Base-by-base conservation (phyloP, 768 basidiomycete genomes). In the Leccinum truebloodii region DNA sequence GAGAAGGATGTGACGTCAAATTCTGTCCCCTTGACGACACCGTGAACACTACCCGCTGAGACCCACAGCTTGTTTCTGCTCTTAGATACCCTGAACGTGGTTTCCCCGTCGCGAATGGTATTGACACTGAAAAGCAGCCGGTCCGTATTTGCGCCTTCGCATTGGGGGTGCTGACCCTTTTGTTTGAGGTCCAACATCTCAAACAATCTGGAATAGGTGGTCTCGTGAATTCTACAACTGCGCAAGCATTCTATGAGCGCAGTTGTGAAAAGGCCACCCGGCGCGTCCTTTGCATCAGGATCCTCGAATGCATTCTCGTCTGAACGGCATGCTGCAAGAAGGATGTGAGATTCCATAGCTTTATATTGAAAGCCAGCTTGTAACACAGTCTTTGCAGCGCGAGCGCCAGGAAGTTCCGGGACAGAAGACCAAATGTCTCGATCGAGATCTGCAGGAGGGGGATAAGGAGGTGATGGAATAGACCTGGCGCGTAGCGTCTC, bases 261-360 rank as follows among this genome's bases (percentile, higher is more conserved):
- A 14, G 52, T 52, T 13, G 67, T 69, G 52, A 69, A 67, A 14
- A 69, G 41, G 13, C 67, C 67, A 2, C 60, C 68, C 5, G 65
- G 51, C 3, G 16, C 56, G 16, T 61, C 58, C 39, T 52, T 46
- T 0, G 41, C 55, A 9, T 10, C 20, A 26, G 60, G 59, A 24
- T 69, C 54, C 26, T 68, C 67, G 4, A 57, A 13, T 14, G 68
- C 67, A 4, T 2, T 0, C 6, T 69, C 65, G 2, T 54, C 60
- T 13, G 67, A 57, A 28, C 60, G 65, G 37, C 67, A 69, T 8
- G 67, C 67, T 35, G 67, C 68, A 54, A 69, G 68, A 22, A 64
- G 57, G 26, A 67, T 52, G 10, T 69, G 62, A 2, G 67, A 69
- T n/a, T 13, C 60, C 63, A 69, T 62, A 6, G 65, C 57, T 32